Base-by-base conservation (phyloP, 2,329 filamentous ascomycete species). In the Scortechinia acanthostroma region DNA sequence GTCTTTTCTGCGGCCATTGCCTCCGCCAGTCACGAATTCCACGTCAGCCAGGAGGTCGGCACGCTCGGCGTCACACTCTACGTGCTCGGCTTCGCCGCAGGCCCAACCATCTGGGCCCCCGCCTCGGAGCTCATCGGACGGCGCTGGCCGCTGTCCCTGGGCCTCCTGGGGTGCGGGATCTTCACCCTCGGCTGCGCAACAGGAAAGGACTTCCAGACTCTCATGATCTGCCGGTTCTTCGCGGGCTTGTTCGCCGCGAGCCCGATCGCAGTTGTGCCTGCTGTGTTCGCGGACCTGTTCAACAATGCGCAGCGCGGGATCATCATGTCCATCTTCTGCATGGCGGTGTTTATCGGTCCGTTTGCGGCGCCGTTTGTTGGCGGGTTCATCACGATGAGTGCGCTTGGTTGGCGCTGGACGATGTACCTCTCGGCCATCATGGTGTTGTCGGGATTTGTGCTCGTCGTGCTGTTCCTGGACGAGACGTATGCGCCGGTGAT, bases 261-360 rank as follows among this genome's bases (percentile, higher is more conserved):
- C 54, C 73, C 73, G 0, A 51, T 76, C 20, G 70, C 73, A 15
- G 68, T 70, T 19, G 73, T 76, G 1, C 73, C 71, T 2, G 73
- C 73, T 2, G 68, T 79, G 3, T 79, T 77, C 50, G 70, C 71
- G 3, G 74, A 77, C 51, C 76, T 77, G 63, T 76, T 74, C 51
- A 61, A 73, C 53, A 73, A 74, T 48, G 60, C 62, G 45, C 45
- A 63, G 51, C 61, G 65, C 47, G 66, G 66, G 40, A 52, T 63
- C 14, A 65, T 64, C 19, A 69, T 75, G 43, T 71, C 71, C 10
- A 58, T 74, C 3, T 77, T 75, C 55, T 64, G 65, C 22, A 67
- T 70, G 53, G 71, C 67, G 3, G 72, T 71, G n/a, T 71, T 76
- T 56, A 65, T 68, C 3, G 73, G 73, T 1, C 73, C 74, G 0